Conservation (phyloP, 2,329 filamentous ascomycete genomes). For the Tolypocladium inflatum region DNA sequence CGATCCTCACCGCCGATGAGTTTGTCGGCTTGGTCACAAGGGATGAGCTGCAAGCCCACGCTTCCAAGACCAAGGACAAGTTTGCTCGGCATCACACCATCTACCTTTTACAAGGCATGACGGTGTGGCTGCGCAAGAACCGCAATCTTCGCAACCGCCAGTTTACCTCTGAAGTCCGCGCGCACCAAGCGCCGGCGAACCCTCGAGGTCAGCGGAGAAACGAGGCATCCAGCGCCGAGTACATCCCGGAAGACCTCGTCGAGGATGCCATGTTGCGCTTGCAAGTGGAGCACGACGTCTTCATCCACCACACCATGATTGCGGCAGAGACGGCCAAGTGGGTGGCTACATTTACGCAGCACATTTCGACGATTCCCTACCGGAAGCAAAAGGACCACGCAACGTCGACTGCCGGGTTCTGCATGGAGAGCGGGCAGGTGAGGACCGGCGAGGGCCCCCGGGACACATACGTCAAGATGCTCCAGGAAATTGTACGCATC, state of each 20-base stretch:
- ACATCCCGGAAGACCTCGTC: conserved; percentile 57
- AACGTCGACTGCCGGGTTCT: conserved; percentile 54
- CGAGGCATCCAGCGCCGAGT: conserved; percentile 27
- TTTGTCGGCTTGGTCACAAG: conserved; percentile 52
- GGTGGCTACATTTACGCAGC: conserved; percentile 66
- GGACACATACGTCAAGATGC: conserved; percentile 66
- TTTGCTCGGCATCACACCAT: conserved; percentile 48
- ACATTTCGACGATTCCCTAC: conserved; percentile 70
- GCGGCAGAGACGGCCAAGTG: conserved; percentile 60
- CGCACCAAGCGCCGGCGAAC: conserved; percentile 18
- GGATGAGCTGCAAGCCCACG: conserved; percentile 47
- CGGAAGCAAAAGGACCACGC: conserved; percentile 41
- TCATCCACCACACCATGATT: conserved; percentile 60
- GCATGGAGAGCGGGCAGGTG: conserved; percentile 72
- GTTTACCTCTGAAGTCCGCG: conserved; percentile 55
- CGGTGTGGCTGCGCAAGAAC: conserved; percentile 58
- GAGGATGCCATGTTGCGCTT: conserved; percentile 63
- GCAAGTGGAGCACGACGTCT: conserved; percentile 55
- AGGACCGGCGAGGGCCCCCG: conserved; percentile 53
- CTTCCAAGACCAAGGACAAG: conserved; percentile 41
- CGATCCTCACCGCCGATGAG: conserved; percentile 51
- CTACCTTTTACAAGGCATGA: conserved; percentile 64
- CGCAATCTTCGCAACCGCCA: conserved; percentile 56
- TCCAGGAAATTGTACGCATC: conserved; percentile 64
- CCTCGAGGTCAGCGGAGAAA: conserved; percentile 27